Conservation (phyloP, 2,329 filamentous ascomycete species). For the Fusarium sp. region DNA sequence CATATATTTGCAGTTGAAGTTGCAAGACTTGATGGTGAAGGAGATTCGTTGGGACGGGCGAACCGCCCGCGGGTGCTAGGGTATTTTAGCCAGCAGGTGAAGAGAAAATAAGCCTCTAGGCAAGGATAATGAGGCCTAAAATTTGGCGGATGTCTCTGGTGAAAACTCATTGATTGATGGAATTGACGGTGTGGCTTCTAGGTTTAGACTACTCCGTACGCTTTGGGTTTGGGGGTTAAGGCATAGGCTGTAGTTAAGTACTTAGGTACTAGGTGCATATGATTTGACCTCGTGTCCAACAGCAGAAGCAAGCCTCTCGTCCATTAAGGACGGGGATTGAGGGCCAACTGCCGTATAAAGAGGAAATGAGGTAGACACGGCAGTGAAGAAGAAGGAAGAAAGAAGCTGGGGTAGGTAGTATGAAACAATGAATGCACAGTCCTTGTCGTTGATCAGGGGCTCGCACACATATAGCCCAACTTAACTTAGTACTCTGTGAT, state of each 20-base stretch:
- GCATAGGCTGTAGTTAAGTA: too few relatives aligned
- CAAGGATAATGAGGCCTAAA: background rate
- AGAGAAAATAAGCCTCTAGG: background rate
- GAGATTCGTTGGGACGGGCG: slow-evolving; percentile 14
- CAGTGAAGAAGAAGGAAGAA: background rate
- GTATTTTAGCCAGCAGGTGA: background rate
- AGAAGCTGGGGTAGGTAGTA: background rate
- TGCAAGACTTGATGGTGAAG: background rate
- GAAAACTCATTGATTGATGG: slow-evolving; percentile 22
- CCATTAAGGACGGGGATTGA: background rate
- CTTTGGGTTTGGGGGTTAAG: background rate
- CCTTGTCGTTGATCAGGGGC: background rate
- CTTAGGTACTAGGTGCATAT: too few relatives aligned
- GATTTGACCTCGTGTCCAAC: too few relatives aligned
- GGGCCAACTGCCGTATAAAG: slow-evolving; percentile 2
- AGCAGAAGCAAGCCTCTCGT: background rate
- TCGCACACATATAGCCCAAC: background rate
- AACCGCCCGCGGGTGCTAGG: slow-evolving; percentile 7
- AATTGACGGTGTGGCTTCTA: slow-evolving; percentile 17
- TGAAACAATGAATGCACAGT: background rate
- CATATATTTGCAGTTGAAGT: background rate
- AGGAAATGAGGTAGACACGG: background rate
- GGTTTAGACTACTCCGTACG: slow-evolving; percentile 10
- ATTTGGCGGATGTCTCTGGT: slow-evolving; percentile 15
- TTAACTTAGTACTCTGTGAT: too few relatives aligned